Evolutionary conservation across 495 filamentous ascomycete species (phyloP).

Genomic region (Immersiella caudata): DNA sequence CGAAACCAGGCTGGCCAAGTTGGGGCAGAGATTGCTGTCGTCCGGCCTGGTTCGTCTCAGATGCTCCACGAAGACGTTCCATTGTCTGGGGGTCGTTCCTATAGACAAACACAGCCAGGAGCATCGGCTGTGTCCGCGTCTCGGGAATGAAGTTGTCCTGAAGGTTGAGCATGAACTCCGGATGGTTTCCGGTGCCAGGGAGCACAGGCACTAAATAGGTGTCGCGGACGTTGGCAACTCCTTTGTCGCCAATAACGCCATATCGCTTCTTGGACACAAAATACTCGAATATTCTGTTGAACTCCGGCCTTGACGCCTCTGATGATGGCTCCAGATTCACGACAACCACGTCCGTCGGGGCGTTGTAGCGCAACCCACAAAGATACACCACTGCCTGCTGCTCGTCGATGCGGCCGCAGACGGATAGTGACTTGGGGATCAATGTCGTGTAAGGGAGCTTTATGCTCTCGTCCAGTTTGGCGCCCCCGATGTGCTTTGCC

Average conservation of each 20-base stretch:
- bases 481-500: constrained; percentile 85
- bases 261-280: constrained; percentile 76
- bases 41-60: constrained; percentile 7
- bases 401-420: constrained; percentile 83
- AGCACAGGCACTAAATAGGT: constrained; percentile 78
- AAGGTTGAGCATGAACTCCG: constrained; percentile 77
- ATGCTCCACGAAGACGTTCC: constrained; percentile 43
- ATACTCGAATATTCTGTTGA: constrained; percentile 75
- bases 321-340: constrained; percentile 63
- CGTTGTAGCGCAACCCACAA: constrained; percentile 73
- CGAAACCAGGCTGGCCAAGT: constrained; percentile 19
- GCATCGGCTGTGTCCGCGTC: constrained; percentile 65
- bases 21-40: background rate
- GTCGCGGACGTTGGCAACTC: constrained; percentile 69
- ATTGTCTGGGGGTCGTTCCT: constrained; percentile 54
- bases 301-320: constrained; percentile 56
- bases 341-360: constrained; percentile 71
- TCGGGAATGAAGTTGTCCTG: constrained; percentile 72
- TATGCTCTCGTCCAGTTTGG: constrained; percentile 62
- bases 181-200: constrained; percentile 56
- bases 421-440: constrained; percentile 65
- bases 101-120: constrained; percentile 78
- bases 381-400: constrained; percentile 85
- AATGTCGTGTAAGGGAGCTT: constrained; percentile 69
- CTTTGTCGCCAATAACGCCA: constrained; percentile 76